These are phyloP conservation scores for Filosporella fistucella DNA, from an alignment of 495 filamentous ascomycete genomes.

Conservation along the genomic window DNA sequence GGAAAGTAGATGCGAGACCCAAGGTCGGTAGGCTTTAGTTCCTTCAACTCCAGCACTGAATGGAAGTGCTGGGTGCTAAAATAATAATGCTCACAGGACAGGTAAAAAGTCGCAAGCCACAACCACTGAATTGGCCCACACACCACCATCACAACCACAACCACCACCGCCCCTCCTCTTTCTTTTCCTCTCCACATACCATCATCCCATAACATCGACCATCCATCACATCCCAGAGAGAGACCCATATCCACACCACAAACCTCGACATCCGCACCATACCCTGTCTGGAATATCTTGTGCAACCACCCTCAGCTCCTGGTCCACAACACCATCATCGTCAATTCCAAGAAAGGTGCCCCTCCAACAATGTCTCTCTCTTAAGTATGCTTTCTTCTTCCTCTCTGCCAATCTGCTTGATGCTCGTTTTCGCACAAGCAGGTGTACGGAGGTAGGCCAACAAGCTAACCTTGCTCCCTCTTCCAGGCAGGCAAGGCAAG, in stretches of 20 bases:
- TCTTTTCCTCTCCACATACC: too few species aligned
- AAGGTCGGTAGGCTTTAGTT: background rate
- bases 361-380: too few species aligned
- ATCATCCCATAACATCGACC: too few species aligned
- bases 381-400: too few species aligned
- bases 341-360: background rate
- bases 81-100: too few species aligned
- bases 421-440: background rate
- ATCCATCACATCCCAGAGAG: too few species aligned
- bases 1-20: background rate
- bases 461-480: background rate
- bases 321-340: background rate
- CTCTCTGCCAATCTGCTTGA: background rate
- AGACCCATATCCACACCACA: conserved; percentile 4
- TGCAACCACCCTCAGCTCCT: background rate
- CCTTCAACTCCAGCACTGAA: background rate
- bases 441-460: background rate
- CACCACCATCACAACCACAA: too few species aligned
- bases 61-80: too few species aligned
- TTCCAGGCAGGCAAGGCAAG: background rate
- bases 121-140: too few species aligned
- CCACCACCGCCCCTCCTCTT: too few species aligned
- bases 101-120: too few species aligned
- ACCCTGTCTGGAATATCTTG: conserved; percentile 3
- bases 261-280: background rate